Base-by-base conservation (phyloP, 1,284 basidiomycete species). In the Pseudozyma thailandica region DNA sequence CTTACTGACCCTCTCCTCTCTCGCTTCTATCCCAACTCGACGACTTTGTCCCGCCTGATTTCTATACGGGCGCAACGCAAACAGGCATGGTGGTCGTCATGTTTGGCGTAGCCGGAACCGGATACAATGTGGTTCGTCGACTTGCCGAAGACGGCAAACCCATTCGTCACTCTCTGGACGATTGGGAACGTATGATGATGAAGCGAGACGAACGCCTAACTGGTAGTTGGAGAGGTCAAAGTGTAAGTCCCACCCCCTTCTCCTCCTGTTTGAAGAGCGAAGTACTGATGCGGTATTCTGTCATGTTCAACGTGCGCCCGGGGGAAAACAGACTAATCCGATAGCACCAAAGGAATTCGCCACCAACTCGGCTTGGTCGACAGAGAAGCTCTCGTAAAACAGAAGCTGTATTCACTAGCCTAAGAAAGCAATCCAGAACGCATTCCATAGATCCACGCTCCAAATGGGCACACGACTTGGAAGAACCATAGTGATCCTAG, bases 181-280 rank as follows among this genome's bases (percentile, higher is more conserved):
- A 80, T 49, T 83, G 80, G 77, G 82, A 83, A 43, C 57, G 75
- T 18, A 79, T 82, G 75, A 82, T 83, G 82, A 81, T 83, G 77
- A 64, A 69, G 38, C 69, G 82, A 13, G 82, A 83, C 53, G 71
- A 81, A 53, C 55, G 80, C 8, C 53, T 83, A 18, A 83, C 82
- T 1, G 82, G 82, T 18, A 78, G 60, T 26, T 60, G 50, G 31
- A 54, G 82, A 70, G 82, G 80, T 49, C 82, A 83, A 70, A 59
- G 68, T 53, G 82, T 83, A 65, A 50, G 82, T 81, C 23, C 33
- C 27, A 12, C 10, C 44, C 20, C 42, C 23, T 42, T 42, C 39
- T 6, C n/a, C 21, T 23, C 7, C 39, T 23, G 28, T 18, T 16
- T 21, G 8, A 7, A 2, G 9, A 5, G n/a, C n/a, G n/a, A n/a